These are phyloP conservation scores for Aspergillus sp. DNA, from an alignment of 2,329 filamentous ascomycete genomes.

Conservation along the genomic window DNA sequence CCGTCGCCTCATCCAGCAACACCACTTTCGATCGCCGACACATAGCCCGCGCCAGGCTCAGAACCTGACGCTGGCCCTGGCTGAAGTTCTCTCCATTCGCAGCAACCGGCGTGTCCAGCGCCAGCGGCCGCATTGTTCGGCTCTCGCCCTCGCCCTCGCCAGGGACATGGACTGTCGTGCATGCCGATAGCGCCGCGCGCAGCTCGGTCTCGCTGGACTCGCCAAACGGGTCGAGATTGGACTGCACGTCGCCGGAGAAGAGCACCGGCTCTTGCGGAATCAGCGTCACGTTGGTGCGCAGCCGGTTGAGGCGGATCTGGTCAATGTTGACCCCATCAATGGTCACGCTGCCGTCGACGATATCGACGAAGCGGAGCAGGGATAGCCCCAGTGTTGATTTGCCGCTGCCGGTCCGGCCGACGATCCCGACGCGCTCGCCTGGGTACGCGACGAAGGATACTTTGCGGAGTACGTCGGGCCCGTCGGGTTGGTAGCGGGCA, in stretches of 20 bases:
- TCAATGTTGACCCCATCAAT: constrained; percentile 61
- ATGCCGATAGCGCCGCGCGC: constrained; percentile 27
- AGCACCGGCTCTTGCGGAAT: constrained; percentile 63
- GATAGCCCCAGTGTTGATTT: constrained; percentile 53
- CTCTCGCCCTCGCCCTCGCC: constrained; percentile 19
- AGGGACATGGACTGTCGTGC: constrained; percentile 38
- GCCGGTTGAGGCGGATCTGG: constrained; percentile 52
- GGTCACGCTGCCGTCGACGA: constrained; percentile 53
- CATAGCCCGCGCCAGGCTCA: constrained; percentile 62
- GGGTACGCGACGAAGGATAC: constrained; percentile 27
- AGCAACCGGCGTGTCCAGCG: constrained; percentile 56
- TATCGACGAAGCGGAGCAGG: constrained; percentile 56
- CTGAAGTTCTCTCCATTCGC: constrained; percentile 50
- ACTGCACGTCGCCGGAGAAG: constrained; percentile 60
- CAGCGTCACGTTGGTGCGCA: constrained; percentile 59
- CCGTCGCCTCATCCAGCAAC: constrained; percentile 66
- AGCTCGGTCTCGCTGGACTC: constrained; percentile 55
- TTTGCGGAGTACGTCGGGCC: constrained; percentile 26
- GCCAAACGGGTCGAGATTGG: constrained; percentile 61
- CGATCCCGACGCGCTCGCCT: constrained; percentile 32
- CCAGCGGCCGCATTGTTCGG: constrained; percentile 29
- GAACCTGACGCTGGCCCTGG: constrained; percentile 64
- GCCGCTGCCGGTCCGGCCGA: constrained; percentile 38
- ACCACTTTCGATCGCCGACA: constrained; percentile 60
- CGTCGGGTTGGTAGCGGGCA: constrained; percentile 25